Evolutionary conservation across 2,329 filamentous ascomycete genomes (phyloP).

Genomic region (Aspergillus caelatus): DNA sequence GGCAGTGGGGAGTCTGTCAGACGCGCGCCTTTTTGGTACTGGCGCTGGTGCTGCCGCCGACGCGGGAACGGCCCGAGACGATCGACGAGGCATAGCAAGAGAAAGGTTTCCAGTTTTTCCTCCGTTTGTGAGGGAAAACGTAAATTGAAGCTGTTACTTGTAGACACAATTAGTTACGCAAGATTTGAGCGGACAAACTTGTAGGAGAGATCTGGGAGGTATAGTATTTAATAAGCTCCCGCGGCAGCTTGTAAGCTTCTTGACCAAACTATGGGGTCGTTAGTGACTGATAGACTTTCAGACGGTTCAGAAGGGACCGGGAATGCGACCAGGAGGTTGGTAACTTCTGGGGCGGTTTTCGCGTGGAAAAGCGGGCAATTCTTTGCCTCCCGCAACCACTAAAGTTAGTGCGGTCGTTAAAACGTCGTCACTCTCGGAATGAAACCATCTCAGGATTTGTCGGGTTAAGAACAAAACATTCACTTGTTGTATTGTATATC

Average conservation of each 20-base stretch:
- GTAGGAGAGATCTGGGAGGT: slow-evolving; percentile 1
- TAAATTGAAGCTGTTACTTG: neutral
- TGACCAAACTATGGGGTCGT: slow-evolving; percentile 15
- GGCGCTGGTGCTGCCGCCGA: slow-evolving; percentile 32
- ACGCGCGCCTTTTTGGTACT: slow-evolving; percentile 39
- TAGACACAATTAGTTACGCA: slow-evolving; percentile 14
- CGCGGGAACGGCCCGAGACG: slow-evolving; percentile 40
- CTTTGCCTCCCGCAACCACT: slow-evolving; percentile 22
- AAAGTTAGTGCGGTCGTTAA: slow-evolving; percentile 21
- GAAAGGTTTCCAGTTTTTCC: neutral
- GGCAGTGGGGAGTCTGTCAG: slow-evolving; percentile 32
- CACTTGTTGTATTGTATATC: slow-evolving; percentile 7
- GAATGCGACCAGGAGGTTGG: slow-evolving; percentile 28
- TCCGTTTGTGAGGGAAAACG: neutral
- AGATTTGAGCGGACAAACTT: neutral
- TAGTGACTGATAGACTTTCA: slow-evolving; percentile 26
- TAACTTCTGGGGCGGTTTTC: slow-evolving; percentile 30
- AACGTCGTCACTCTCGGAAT: slow-evolving; percentile 10
- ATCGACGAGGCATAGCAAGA: slow-evolving; percentile 38
- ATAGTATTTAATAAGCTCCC: slow-evolving; percentile 13
- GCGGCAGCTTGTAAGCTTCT: slow-evolving; percentile 10
- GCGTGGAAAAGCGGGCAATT: slow-evolving; percentile 26
- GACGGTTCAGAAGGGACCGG: slow-evolving; percentile 21
- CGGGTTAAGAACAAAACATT: slow-evolving; percentile 4
- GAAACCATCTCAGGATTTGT: slow-evolving; percentile 18